Evolutionary conservation across 2,329 filamentous ascomycete genomes (phyloP), one percentile per base, ranked within the genome.

Genomic region (Fusarium staphyleae): DNA sequence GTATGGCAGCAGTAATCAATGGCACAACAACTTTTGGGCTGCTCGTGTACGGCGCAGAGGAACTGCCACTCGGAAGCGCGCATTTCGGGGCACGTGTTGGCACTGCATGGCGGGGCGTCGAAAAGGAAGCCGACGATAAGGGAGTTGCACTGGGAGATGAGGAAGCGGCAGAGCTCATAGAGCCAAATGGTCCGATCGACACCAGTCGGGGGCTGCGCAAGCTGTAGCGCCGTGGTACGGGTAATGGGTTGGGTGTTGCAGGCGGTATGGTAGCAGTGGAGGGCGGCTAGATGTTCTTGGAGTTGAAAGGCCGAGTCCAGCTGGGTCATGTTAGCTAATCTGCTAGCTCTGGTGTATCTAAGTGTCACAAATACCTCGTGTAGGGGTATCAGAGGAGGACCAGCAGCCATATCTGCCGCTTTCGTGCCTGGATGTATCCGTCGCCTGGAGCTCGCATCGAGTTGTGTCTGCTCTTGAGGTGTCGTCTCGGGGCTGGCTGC

Each of bases 1-100:
- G 95, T 99, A 72, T 99, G 95, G 73, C 93, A 98, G 81, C 93
- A 97, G 77, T 99, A 99, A 76, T 99, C 95, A 70, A 99, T 97
- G 44, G 95, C 95, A 74, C 93, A 97, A 78, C 95, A 99, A 67
- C 89, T 90, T 77, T 98, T 98, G 41, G 95, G 95, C 42, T 92
- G 89, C 70, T 98, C 93, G 72, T 99, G 95, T 3, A 98, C 95
- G 43, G 95, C 95, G 77, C 95, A 99, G 40, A 99, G 85, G 70
- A 98, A 99, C 76, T 99, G 95, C 95, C 95, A 99, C 78, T 99
- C 93, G 24, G 90, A 95, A 3, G 95, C 95, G 70, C 95, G 92
- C 95, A 99, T 99, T 76, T 99, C 95, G 26, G 93, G 92, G 69
- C 95, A 99, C 2, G 95, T 97, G 60, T 82, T 81, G 12, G 90